Evolutionary conservation across 176 grass and related monocot species (phyloP).

Genomic region (Eleusine coracana): DNA sequence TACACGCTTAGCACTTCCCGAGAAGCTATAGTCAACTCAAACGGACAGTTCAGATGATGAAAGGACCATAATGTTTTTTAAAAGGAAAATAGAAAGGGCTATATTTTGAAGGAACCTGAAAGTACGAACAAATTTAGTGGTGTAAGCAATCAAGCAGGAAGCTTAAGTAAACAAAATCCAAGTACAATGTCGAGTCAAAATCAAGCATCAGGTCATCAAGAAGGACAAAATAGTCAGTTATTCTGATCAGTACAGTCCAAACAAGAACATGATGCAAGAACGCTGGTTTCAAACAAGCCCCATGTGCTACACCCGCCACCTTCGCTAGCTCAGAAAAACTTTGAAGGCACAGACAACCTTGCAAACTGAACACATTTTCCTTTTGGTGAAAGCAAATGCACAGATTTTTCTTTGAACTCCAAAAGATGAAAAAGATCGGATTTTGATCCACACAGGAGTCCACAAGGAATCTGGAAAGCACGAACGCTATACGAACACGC

Average conservation of each 20-base stretch:
- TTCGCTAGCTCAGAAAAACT: background rate
- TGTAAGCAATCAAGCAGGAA: conserved; percentile 8
- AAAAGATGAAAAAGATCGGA: background rate
- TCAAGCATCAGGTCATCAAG: conserved; percentile 9
- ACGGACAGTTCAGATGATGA: background rate
- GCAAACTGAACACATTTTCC: background rate
- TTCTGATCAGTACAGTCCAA: background rate
- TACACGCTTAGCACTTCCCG: conserved; percentile 18
- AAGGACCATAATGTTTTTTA: background rate
- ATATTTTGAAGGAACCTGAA: background rate
- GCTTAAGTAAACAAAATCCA: conserved; percentile 11
- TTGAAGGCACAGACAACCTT: background rate
- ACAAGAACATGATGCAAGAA: conserved; percentile 38
- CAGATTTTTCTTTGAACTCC: background rate
- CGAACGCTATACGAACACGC: background rate
- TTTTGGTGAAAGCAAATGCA: background rate
- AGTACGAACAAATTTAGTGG: conserved; percentile 11
- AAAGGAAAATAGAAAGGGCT: background rate
- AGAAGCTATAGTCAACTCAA: conserved; percentile 39
- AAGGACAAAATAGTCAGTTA: conserved; percentile 26
- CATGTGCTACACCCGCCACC: conserved; percentile 26
- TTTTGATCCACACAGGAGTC: background rate
- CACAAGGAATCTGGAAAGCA: background rate
- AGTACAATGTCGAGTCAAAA: conserved; percentile 37
- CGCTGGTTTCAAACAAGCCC: background rate